Evolutionary conservation across 2,329 filamentous ascomycete species (phyloP).

Genomic region (Phyllosticta ampelicida): DNA sequence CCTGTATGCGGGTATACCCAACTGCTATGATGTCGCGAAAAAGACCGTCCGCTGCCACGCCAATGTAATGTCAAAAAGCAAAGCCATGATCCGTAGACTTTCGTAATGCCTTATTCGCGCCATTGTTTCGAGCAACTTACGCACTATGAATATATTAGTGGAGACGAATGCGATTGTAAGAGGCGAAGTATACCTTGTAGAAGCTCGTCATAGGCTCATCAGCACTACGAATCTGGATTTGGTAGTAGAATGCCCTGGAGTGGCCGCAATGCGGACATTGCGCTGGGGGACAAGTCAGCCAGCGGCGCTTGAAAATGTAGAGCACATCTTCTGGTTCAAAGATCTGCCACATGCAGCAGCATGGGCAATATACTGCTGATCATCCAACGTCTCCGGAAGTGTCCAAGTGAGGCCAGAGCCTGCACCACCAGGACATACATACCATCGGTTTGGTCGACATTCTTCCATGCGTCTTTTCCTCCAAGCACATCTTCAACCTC

Average conservation of each 20-base stretch:
- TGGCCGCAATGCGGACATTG: conserved; percentile 83
- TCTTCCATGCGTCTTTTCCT: conserved; percentile 78
- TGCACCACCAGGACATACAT: conserved; percentile 10
- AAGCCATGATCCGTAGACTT: neutral
- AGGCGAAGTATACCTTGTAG: conserved; percentile 54
- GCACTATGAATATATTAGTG: conserved; percentile 20
- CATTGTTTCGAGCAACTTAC: conserved; percentile 35
- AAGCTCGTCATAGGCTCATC: conserved; percentile 99
- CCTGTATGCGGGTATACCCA: neutral
- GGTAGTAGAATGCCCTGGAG: conserved; percentile 82
- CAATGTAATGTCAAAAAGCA: neutral
- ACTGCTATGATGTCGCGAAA: neutral
- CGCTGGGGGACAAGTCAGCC: conserved; percentile 33
- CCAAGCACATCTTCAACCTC: conserved; percentile 86
- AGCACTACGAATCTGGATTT: conserved; percentile 93
- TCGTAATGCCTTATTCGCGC: conserved; percentile 25
- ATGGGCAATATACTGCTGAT: neutral
- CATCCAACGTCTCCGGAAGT: neutral
- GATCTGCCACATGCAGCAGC: neutral
- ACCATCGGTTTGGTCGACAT: conserved; percentile 70
- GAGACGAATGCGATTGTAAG: neutral
- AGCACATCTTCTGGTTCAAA: conserved; percentile 1
- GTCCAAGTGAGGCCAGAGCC: neutral
- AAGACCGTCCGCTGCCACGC: neutral
- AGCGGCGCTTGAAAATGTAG: neutral